Percentiles rank a stretch among this genome's conserved stretches.
Evolutionary conservation across 225 moss, liverwort and hornwort species (phyloP).

Genomic region (Asterella californica): DNA sequence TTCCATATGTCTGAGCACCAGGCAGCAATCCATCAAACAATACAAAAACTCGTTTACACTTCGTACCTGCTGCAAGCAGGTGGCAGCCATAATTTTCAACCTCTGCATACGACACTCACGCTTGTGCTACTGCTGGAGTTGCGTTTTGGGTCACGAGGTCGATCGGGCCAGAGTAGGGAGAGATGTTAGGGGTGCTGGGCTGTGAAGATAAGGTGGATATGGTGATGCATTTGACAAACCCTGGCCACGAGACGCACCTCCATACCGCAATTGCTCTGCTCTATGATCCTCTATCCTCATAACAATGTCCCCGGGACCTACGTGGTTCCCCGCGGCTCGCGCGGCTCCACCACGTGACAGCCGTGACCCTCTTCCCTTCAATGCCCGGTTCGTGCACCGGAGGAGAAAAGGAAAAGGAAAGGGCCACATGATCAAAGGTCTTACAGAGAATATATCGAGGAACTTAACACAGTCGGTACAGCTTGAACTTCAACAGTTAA

Average conservation of each 20-base stretch:
- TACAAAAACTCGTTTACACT: not conserved
- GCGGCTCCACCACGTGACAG: not conserved
- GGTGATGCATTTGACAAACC: conserved; percentile 18
- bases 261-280: conserved; percentile 5
- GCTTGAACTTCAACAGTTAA: too few species aligned
- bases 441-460: too few species aligned
- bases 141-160: not conserved
- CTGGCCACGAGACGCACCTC: conserved; percentile 11
- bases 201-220: conserved; percentile 20
- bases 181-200: not conserved
- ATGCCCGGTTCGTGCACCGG: too few species aligned
- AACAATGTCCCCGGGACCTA: not conserved
- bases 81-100: conserved; percentile 55
- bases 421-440: too few species aligned
- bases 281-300: conserved; percentile 14
- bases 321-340: not conserved
- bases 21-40: not conserved
- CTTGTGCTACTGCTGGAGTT: not conserved
- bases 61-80: conserved; percentile 54
- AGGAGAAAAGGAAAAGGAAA: too few species aligned
- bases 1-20: not conserved
- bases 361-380: not conserved
- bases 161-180: not conserved
- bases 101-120: conserved; percentile 28
- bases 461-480: too few species aligned